phyloP scores from a whole-genome alignment of 805 yeast genomes.

The Lipomyces orientalis region DNA sequence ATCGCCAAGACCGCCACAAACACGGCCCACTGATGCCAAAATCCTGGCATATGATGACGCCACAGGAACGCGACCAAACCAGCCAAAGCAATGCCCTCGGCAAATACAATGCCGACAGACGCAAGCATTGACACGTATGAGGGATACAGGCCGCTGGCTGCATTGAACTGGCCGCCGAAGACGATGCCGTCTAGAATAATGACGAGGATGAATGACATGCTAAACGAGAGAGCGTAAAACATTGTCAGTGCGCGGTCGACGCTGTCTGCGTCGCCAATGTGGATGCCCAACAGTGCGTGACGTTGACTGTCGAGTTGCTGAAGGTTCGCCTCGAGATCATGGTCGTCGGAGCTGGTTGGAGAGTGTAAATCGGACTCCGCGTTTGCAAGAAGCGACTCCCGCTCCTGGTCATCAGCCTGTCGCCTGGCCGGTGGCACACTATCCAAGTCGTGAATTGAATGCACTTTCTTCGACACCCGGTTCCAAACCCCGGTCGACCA shows the following conservation, averaged over 20 bases:
- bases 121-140: conserved; percentile 44
- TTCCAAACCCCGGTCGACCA: conserved; percentile 37
- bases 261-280: conserved; percentile 12
- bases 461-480: conserved; percentile 26
- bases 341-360: background rate
- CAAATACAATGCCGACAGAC: conserved; percentile 50
- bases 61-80: conserved; percentile 54
- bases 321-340: conserved; percentile 10
- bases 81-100: conserved; percentile 52
- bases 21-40: conserved; percentile 53
- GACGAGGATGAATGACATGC: conserved; percentile 49
- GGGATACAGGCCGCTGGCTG: conserved; percentile 39
- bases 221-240: conserved; percentile 32
- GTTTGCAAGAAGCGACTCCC: conserved; percentile 46
- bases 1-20: conserved; percentile 51
- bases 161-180: conserved; percentile 43
- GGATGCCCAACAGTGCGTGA: conserved; percentile 9
- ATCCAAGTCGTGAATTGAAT: conserved; percentile 16
- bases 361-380: conserved; percentile 7
- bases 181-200: conserved; percentile 55
- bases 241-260: conserved; percentile 33
- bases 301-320: background rate
- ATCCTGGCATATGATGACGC: conserved; percentile 48
- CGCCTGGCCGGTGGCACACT: conserved; percentile 27
- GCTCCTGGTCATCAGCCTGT: conserved; percentile 22